A percentile compares a stretch with the other conserved stretches of the same genome.
These are phyloP conservation scores for Tricholoma saponaceum DNA, from an alignment of 768 basidiomycete genomes.

Conservation along the genomic window DNA sequence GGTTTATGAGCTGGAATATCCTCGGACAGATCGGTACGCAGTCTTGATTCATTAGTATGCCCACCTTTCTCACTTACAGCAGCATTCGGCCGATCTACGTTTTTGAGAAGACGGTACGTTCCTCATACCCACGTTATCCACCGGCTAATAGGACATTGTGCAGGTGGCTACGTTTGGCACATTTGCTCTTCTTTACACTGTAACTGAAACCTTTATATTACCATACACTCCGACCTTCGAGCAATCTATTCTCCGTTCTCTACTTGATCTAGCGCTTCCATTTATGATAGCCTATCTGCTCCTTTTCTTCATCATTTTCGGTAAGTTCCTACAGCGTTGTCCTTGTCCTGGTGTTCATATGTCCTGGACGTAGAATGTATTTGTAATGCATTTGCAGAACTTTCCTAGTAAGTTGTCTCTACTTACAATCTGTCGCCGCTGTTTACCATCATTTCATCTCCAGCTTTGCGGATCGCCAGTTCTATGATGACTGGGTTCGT, in stretches of 20 bases:
- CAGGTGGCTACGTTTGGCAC: constrained; percentile 91
- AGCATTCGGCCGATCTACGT: constrained; percentile 80
- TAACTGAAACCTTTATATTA: constrained; percentile 91
- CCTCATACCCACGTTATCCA: constrained; percentile 19
- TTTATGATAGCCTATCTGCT: constrained; percentile 92
- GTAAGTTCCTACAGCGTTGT: constrained; percentile 30
- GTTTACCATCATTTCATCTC: not conserved
- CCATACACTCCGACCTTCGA: constrained; percentile 69
- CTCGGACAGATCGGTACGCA: constrained; percentile 74
- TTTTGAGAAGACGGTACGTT: constrained; percentile 65
- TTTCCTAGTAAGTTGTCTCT: constrained; percentile 62
- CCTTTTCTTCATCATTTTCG: constrained; percentile 83
- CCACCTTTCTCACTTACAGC: not conserved
- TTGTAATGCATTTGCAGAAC: constrained; percentile 92
- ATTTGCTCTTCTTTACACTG: constrained; percentile 88
- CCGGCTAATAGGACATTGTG: constrained; percentile 38
- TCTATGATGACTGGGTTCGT: constrained; percentile 93
- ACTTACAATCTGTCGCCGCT: not conserved
- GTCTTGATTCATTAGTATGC: not conserved
- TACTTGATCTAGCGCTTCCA: constrained; percentile 86
- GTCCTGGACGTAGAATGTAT: constrained; percentile 68
- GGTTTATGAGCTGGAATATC: constrained; percentile 96
- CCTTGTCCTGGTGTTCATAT: not conserved
- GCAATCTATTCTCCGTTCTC: constrained; percentile 68
- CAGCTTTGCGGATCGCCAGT: constrained; percentile 95